Base-by-base conservation (phyloP, 176 grass and related monocot species). In the Bothriochloa decipiens region DNA sequence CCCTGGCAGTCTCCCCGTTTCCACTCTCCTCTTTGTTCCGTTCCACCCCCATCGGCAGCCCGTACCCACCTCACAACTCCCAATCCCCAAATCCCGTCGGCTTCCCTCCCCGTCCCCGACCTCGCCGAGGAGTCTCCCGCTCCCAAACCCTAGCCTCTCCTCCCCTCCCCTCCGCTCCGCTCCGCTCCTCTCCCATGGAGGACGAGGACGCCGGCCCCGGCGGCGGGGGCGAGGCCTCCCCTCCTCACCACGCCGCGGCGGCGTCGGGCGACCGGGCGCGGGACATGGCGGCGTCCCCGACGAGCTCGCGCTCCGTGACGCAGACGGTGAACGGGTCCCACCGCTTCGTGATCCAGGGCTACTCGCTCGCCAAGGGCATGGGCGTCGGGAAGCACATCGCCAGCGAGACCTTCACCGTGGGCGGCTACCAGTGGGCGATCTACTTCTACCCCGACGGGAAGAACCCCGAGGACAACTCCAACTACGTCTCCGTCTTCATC, bases 381-480 rank as follows among this genome's bases (percentile, higher is more conserved):
- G 96, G 96, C 22, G 85, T 98, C 25, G 96, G 96, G 33, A 98
- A 89, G 89, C 91, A 95, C 89, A 93, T 98, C 87, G 93, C 93
- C 28, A 98, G 96, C 77, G 96, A 95, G 69, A 93, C 91, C 84
- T 98, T 98, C 85, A 83, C 92, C 17, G 91, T 98, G 22, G 96
- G 91, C 0, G 96, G 96, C 0, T 92, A 93, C 87, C 87, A 95
- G 91, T 98, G 96, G 96, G 89, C 87, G 52, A 93, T 98, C 90
- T 95, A 93, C 87, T 98, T 98, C 82, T 98, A 95, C 55, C 96
- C 96, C 8, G 96, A 98, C 52, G 96, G 96, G 69, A 95, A 95
- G 90, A 93, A 95, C 76, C 93, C 93, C 18, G 96, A 98, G 88
- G 96, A 98, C 84, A 95, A 95, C 76, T 92, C 93, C 41, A 70